phyloP scores from a whole-genome alignment of 768 basidiomycete genomes.

The Leccinum variicolor region DNA sequence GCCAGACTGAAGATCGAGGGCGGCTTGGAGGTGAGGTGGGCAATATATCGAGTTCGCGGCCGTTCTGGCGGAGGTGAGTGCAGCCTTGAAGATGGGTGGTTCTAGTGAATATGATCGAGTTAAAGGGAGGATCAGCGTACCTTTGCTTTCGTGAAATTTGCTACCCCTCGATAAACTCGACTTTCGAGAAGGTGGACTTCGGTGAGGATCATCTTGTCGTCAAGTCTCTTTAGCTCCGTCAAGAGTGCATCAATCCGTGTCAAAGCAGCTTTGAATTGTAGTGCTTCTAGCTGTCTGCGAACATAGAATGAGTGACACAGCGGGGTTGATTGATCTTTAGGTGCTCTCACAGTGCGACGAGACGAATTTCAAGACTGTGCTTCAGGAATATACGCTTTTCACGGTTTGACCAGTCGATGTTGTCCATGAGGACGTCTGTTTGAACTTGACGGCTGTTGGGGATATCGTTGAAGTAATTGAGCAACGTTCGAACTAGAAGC shows the following conservation, averaged over 20 bases:
- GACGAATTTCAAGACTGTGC: constrained; percentile 87
- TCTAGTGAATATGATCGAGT: neutral
- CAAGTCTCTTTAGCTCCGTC: constrained; percentile 86
- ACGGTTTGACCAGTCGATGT: constrained; percentile 86
- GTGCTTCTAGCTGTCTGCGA: constrained; percentile 66
- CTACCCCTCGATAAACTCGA: constrained; percentile 83
- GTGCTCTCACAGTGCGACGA: constrained; percentile 63
- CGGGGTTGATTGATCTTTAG: neutral
- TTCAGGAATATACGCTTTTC: constrained; percentile 96
- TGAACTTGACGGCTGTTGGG: constrained; percentile 73
- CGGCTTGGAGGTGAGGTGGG: constrained; percentile 61
- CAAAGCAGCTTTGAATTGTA: constrained; percentile 76
- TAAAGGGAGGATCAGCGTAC: constrained; percentile 34
- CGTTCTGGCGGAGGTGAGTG: constrained; percentile 85
- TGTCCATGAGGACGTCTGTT: constrained; percentile 83
- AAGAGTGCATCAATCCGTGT: constrained; percentile 82
- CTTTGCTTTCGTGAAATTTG: constrained; percentile 89
- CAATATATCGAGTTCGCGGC: constrained; percentile 97
- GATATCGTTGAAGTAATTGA: constrained; percentile 83
- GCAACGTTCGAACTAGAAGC: constrained; percentile 79
- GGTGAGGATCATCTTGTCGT: constrained; percentile 97
- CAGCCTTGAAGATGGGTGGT: constrained; percentile 47
- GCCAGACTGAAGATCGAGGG: constrained; percentile 68
- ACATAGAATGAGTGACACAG: constrained; percentile 3
- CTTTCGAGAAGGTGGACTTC: constrained; percentile 96